Evolutionary conservation across 2,329 filamentous ascomycete species (phyloP).

Genomic region (Fusarium hainanense): DNA sequence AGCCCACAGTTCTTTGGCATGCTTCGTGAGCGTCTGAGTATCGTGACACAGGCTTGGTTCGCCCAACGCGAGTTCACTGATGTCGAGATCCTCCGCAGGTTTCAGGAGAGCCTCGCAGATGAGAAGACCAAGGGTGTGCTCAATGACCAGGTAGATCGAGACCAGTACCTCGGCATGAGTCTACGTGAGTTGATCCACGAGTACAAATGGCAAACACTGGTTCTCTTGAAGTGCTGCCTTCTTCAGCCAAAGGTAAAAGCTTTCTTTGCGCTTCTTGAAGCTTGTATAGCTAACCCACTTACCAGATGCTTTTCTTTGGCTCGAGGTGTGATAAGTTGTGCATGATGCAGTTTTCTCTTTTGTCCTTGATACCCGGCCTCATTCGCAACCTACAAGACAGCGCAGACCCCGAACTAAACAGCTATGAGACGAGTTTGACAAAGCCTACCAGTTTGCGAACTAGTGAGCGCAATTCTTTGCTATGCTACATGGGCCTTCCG

Average conservation of each 20-base stretch:
- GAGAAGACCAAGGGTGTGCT: conserved; percentile 68
- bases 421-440: conserved; percentile 77
- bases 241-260: conserved; percentile 86
- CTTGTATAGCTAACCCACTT: conserved; percentile 4
- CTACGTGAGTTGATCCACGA: conserved; percentile 91
- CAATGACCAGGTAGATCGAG: conserved; percentile 77
- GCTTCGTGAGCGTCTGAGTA: conserved; percentile 86
- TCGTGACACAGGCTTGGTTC: conserved; percentile 97
- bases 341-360: conserved; percentile 97
- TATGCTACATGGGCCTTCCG: conserved; percentile 94
- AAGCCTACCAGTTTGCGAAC: conserved; percentile 88
- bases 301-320: conserved; percentile 96
- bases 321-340: conserved; percentile 95
- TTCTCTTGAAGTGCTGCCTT: conserved; percentile 92
- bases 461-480: conserved; percentile 88
- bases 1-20: conserved; percentile 91
- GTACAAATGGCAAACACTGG: conserved; percentile 93
- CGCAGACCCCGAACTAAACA: conserved; percentile 91
- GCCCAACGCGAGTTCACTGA: conserved; percentile 93
- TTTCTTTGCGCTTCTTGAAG: neutral
- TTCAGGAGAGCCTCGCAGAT: conserved; percentile 86
- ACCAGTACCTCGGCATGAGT: conserved; percentile 90
- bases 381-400: conserved; percentile 93
- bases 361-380: conserved; percentile 93
- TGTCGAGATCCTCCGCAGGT: conserved; percentile 86